Conservation (phyloP, 2,329 filamentous ascomycete genomes). For the Lachnellula cervina region DNA sequence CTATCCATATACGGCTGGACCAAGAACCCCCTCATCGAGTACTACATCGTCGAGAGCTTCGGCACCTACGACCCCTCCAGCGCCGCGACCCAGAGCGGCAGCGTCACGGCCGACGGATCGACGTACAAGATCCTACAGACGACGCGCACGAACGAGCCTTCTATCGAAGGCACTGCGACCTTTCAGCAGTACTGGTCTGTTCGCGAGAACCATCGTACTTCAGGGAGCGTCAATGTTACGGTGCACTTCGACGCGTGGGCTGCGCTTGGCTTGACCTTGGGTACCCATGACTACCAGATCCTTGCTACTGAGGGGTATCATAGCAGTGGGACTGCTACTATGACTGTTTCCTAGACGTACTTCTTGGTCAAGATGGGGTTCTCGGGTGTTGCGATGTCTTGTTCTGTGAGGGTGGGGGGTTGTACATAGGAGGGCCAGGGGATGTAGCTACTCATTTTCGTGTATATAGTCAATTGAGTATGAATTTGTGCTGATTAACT, state of each 20-base stretch:
- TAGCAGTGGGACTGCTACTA: neutral
- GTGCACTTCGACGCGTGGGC: conserved; percentile 52
- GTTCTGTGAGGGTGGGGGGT: neutral
- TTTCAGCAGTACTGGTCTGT: conserved; percentile 53
- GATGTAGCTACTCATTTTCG: too few relatives aligned
- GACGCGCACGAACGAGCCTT: conserved; percentile 31
- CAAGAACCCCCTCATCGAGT: conserved; percentile 12
- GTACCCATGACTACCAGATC: conserved; percentile 26
- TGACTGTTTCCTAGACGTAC: neutral
- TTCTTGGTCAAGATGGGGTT: neutral
- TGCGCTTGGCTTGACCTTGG: conserved; percentile 43
- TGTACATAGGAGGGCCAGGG: too few relatives aligned
- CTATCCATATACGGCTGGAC: conserved; percentile 55
- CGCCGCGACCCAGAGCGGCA: conserved; percentile 43
- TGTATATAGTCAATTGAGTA: too few relatives aligned
- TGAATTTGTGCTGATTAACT: too few relatives aligned
- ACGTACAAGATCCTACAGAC: conserved; percentile 43
- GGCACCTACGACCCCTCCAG: conserved; percentile 37
- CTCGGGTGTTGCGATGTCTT: neutral
- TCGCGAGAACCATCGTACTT: conserved; percentile 42
- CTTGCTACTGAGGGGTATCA: neutral
- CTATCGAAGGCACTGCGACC: conserved; percentile 47
- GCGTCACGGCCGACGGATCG: conserved; percentile 46
- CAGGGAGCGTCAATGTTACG: conserved; percentile 44
- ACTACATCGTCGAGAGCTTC: conserved; percentile 52